These are phyloP conservation scores for Chenopodium suecicum DNA, from an alignment of 148 eudicot genomes.

Conservation along the genomic window DNA sequence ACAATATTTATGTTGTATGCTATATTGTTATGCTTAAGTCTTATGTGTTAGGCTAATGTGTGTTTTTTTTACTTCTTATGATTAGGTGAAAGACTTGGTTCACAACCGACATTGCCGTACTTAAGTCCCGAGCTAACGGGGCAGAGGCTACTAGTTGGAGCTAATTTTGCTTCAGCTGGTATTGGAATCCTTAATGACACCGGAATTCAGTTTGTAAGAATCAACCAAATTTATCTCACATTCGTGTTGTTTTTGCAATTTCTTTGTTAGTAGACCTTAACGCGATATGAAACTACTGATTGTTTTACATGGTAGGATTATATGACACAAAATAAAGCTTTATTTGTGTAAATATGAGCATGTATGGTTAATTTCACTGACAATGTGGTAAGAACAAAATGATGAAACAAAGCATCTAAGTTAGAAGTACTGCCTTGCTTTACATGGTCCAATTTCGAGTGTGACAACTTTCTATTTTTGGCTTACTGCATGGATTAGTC, in stretches of 20 bases:
- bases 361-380: background rate
- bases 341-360: background rate
- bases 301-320: too few species aligned
- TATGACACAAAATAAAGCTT: too few species aligned
- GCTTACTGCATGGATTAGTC: background rate
- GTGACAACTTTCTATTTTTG: background rate
- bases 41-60: background rate
- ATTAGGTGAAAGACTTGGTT: constrained; percentile 56
- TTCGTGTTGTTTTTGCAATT: background rate
- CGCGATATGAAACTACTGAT: too few species aligned
- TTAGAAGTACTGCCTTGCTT: background rate
- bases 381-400: background rate
- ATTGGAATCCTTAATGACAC: constrained; percentile 79
- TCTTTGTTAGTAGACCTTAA: background rate
- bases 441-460: background rate
- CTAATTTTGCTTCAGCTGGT: constrained; percentile 88
- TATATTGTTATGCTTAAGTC: background rate
- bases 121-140: constrained; percentile 54
- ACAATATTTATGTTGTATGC: background rate
- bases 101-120: constrained; percentile 65
- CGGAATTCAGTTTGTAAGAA: constrained; percentile 73
- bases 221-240: background rate
- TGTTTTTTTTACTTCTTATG: background rate
- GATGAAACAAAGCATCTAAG: background rate
- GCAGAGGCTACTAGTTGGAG: constrained; percentile 52